Evolutionary conservation across 306 rosid species (phyloP).

Genomic region (Begonia peltatifolia): DNA sequence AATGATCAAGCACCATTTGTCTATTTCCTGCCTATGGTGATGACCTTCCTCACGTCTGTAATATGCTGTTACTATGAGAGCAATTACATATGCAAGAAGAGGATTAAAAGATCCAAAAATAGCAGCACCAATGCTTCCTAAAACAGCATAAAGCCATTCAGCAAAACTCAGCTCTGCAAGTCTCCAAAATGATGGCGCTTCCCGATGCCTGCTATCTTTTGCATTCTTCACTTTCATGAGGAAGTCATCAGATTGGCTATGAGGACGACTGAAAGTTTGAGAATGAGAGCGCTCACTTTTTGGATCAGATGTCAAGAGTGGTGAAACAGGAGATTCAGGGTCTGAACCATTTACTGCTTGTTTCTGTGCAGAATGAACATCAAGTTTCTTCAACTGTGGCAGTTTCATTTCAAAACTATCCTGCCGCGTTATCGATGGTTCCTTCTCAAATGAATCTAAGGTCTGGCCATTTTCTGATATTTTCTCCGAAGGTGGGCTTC

Average conservation of each 20-base stretch:
- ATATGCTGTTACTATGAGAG: slow-evolving; percentile 78
- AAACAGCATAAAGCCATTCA: slow-evolving; percentile 96
- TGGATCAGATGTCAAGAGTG: slow-evolving; percentile 92
- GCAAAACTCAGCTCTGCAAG: slow-evolving; percentile 93
- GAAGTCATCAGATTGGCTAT: slow-evolving; percentile 64
- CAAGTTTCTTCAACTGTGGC: slow-evolving; percentile 89
- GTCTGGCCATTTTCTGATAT: slow-evolving; percentile 67
- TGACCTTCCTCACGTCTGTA: slow-evolving; percentile 21
- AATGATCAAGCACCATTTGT: slow-evolving; percentile 95
- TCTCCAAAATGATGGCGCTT: slow-evolving; percentile 88
- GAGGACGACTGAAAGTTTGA: slow-evolving; percentile 92
- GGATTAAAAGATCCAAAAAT: slow-evolving; percentile 98
- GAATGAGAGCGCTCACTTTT: slow-evolving; percentile 97
- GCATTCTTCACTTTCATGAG: slow-evolving; percentile 30
- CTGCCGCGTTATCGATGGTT: slow-evolving; percentile 79
- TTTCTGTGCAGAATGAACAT: slow-evolving; percentile 60
- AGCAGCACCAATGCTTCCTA: slow-evolving; percentile 97
- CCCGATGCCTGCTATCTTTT: slow-evolving; percentile 34
- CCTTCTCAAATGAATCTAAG: slow-evolving; percentile 58
- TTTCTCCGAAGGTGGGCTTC: slow-evolving; percentile 89
- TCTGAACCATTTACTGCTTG: slow-evolving; percentile 78
- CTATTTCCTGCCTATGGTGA: slow-evolving; percentile 40
- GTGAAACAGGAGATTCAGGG: slow-evolving; percentile 97
- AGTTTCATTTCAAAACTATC: slow-evolving; percentile 97
- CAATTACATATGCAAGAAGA: slow-evolving; percentile 92